Evolutionary conservation across 2,329 filamentous ascomycete genomes (phyloP), one percentile per base, ranked within the genome.

Genomic region (Fusarium verrucosum): DNA sequence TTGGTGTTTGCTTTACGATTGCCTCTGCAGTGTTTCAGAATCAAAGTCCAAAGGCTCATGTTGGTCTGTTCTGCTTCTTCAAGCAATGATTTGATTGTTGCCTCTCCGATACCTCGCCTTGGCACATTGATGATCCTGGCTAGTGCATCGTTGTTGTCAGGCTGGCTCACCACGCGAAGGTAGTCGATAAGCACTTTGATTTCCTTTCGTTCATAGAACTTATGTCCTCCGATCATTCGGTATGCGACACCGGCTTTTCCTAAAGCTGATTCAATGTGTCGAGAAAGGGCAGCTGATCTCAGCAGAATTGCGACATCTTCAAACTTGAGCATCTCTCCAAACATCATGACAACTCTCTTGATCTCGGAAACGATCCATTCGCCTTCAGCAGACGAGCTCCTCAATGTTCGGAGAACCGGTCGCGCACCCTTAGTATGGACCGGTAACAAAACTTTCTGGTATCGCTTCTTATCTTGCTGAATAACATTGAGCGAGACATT

Each of bases 121-220:
- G 94, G 95, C 1, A 90, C 84, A 72, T 98, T 98, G 72, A 98
- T 88, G 54, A 97, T 88, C 28, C 92, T 86, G 5, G 89, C 85
- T 1, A 98, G 78, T 0, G 92, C 92, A 73, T 97, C 94, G 69
- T 94, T 96, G 73, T 96, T 94, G 41, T 91, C 85, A 2, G 93
- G 92, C 62, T 96, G 90, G 71, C 92, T 87, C 28, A 97, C 87
- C 5, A 96, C 89, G 28, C 93, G 87, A 14, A 98, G 81, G 74
- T 99, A 98, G 74, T 97, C 93, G 5, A 98, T 78, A 1, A 98
- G 75, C 8, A 92, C 83, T 75, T 95, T 96, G 73, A 98, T 90
- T 74, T 99, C 94, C 4, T 87, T 85, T 47, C 95, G 88, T 68
- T 99, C 95, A 72, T 96, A 98, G 75, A 99, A 99, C 57, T 92